Evolutionary conservation across 148 eudicot species (phyloP).

Genomic region (Chenopodium album): DNA sequence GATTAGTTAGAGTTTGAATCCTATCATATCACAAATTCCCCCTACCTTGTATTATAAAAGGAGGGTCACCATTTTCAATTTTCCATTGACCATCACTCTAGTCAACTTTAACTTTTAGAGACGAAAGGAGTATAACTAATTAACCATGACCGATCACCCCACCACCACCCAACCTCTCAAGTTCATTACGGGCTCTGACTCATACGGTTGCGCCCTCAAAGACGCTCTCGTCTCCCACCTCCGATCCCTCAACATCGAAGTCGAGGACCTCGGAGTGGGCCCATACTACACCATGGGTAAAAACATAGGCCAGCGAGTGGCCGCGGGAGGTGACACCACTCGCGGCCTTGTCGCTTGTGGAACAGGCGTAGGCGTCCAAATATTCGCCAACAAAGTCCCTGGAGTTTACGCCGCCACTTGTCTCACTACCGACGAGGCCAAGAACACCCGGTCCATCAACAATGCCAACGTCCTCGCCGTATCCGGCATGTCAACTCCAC

Average conservation of each 20-base stretch:
- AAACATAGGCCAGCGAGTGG: slow-evolving; percentile 59
- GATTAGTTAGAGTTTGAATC: too few relatives aligned
- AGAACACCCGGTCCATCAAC: slow-evolving; percentile 69
- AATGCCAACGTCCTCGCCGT: slow-evolving; percentile 80
- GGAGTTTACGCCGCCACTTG: slow-evolving; percentile 77
- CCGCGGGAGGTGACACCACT: slow-evolving; percentile 32
- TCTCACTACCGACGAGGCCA: slow-evolving; percentile 54
- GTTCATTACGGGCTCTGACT: slow-evolving; percentile 82
- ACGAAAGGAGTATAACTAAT: too few relatives aligned
- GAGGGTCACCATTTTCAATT: too few relatives aligned
- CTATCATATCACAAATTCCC: too few relatives aligned
- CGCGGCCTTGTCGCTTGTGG: slow-evolving; percentile 75
- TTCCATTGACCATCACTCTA: too few relatives aligned
- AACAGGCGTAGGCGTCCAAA: slow-evolving; percentile 75
- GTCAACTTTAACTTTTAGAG: too few relatives aligned
- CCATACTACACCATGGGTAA: slow-evolving; percentile 71
- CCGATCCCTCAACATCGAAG: slow-evolving; percentile 60
- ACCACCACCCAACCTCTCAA: slow-evolving; percentile 31
- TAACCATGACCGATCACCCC: too few relatives aligned
- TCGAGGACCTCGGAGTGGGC: slow-evolving; percentile 83
- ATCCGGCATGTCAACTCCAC: slow-evolving; percentile 56
- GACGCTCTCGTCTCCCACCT: slow-evolving; percentile 65
- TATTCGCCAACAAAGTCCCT: slow-evolving; percentile 82
- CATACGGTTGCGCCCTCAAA: slow-evolving; percentile 60
- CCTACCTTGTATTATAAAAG: too few relatives aligned